Conservation (phyloP, 2,329 filamentous ascomycete species). For the Beauveria sp. region DNA sequence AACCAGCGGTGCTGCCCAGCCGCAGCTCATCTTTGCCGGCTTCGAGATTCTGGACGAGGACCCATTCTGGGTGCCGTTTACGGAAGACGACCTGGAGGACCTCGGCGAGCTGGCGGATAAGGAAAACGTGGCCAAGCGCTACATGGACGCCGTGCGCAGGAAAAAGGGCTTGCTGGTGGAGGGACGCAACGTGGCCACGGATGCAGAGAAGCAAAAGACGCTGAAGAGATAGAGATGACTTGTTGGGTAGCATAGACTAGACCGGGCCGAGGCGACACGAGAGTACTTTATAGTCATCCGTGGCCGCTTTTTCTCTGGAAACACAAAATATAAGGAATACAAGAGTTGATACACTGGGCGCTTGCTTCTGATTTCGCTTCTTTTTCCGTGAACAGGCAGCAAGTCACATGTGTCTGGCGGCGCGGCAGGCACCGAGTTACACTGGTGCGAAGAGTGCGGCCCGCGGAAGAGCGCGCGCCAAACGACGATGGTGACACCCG, state of each 20-base stretch:
- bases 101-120: slow-evolving; percentile 85
- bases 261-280: neutral
- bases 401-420: neutral
- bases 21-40: slow-evolving; percentile 87
- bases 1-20: slow-evolving; percentile 81
- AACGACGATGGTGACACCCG: neutral
- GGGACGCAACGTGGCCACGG: slow-evolving; percentile 66
- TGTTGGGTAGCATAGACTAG: neutral
- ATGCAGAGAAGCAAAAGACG: slow-evolving; percentile 87
- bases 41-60: slow-evolving; percentile 93
- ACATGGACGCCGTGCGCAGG: slow-evolving; percentile 82
- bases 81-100: slow-evolving; percentile 94
- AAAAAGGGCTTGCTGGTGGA: slow-evolving; percentile 84
- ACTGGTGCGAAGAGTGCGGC: neutral
- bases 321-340: neutral
- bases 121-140: slow-evolving; percentile 93
- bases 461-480: neutral
- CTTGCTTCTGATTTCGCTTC: neutral
- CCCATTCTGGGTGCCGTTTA: slow-evolving; percentile 95
- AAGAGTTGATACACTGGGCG: neutral
- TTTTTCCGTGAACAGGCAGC: neutral
- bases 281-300: neutral
- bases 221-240: slow-evolving; percentile 44
- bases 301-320: neutral
- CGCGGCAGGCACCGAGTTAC: neutral